Percentiles rank a stretch among this genome's conserved stretches.
phyloP scores from a whole-genome alignment of 768 basidiomycete genomes.

The Suillus paluster region DNA sequence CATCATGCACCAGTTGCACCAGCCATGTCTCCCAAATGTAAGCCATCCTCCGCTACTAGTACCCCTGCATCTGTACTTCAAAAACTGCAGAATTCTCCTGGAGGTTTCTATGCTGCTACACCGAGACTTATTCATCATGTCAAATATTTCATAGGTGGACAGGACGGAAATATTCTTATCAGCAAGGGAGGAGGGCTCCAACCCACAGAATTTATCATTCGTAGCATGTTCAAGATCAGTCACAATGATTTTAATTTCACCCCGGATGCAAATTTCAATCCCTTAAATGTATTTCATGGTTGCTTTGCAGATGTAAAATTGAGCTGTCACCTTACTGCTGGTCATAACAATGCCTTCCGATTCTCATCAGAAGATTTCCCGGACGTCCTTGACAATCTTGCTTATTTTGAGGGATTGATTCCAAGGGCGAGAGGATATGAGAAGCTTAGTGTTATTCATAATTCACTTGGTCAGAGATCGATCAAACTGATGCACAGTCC shows the following conservation, averaged over 20 bases:
- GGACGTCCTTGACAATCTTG: background rate
- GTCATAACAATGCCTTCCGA: background rate
- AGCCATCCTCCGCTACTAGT: background rate
- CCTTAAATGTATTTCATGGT: conserved; percentile 5
- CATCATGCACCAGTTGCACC: background rate
- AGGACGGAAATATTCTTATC: background rate
- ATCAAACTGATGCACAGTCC: conserved; percentile 2
- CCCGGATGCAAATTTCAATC: conserved; percentile 3
- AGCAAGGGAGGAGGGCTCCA: background rate
- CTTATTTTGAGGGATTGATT: background rate
- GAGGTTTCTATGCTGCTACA: background rate
- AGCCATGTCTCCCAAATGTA: background rate
- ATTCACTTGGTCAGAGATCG: background rate
- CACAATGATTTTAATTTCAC: conserved; percentile 9
- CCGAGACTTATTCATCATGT: background rate
- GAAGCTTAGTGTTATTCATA: background rate
- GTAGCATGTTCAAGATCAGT: conserved; percentile 5
- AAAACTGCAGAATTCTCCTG: background rate
- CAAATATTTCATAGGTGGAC: conserved; percentile 2
- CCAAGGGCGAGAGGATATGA: background rate
- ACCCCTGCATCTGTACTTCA: background rate
- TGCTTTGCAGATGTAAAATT: background rate
- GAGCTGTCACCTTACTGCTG: conserved; percentile 2
- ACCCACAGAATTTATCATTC: background rate
- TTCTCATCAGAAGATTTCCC: conserved; percentile 3